Base-by-base conservation (phyloP, 2,329 filamentous ascomycete species). In the Trichothecium roseum region DNA sequence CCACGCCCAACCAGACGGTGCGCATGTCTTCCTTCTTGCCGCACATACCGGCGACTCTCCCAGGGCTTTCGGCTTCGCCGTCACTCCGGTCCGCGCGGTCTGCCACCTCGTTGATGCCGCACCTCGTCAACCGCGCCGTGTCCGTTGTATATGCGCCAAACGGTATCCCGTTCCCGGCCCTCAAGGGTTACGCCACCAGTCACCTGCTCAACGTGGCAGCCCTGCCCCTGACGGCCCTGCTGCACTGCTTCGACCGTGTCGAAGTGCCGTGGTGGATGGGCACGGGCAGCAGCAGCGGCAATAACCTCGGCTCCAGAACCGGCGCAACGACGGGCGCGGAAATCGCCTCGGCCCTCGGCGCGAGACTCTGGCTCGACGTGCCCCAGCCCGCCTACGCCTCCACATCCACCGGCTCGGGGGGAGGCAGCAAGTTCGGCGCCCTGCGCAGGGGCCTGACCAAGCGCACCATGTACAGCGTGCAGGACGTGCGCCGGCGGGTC, bases 101-200 rank as follows among this genome's bases (percentile, higher is more conserved):
- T 12, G 45, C 51, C 4, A 51, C 54, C 1, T 59, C 57, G 2
- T 42, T 60, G 5, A 42, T 54, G 3, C 43, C 57, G 45, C 36
- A 51, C 47, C 50, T 41, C 51, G 56, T 46, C 53, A 56, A 57
- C 34, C 50, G 56, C 43, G 67, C 74, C 3, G 51, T 81, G 15
- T 80, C 74, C 1, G 55, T 81, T 29, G 58, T 83, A 33, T 83
- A 76, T 53, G 75, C 75, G 0, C 78, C 78, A 0, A 76, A 81
- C 47, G 78, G 78, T 10, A 69, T 76, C 28, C 59, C 66, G 0
- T 74, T 72, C 45, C 50, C 62, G 5, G 58, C 65, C 16, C 57
- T 84, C 8, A 56, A 63, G 20, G 57, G 69, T 6, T 83, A 78
- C 48, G 64, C 68, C 5, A 64, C 67, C 2, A 63, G 66, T 1